Evolutionary conservation across 768 basidiomycete genomes (phyloP).

Genomic region (Mycena venus): DNA sequence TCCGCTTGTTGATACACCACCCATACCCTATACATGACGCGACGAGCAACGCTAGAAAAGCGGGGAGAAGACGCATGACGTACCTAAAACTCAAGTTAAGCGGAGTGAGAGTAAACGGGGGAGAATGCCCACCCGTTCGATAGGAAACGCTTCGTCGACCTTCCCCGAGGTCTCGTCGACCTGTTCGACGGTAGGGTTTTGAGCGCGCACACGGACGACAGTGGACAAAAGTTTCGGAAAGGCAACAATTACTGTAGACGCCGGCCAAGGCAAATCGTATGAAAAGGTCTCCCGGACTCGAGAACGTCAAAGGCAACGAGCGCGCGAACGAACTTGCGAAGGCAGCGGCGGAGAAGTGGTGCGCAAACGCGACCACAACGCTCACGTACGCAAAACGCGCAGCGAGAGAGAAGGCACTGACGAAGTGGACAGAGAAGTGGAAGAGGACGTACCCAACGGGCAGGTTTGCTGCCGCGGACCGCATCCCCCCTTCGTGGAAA

Average conservation of each 20-base stretch:
- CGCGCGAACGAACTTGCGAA: neutral
- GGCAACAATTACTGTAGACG: too few relatives aligned
- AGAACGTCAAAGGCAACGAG: neutral
- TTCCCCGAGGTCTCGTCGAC: neutral
- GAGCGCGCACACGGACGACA: too few relatives aligned
- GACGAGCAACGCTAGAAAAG: constrained; percentile 53
- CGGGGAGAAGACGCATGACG: constrained; percentile 63
- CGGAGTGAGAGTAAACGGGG: neutral
- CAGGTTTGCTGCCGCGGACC: constrained; percentile 7
- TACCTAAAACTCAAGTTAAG: constrained; percentile 49
- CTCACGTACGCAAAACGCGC: constrained; percentile 14
- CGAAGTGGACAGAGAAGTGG: constrained; percentile 1
- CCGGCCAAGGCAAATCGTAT: too few relatives aligned
- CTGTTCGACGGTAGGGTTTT: neutral
- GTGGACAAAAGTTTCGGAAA: too few relatives aligned
- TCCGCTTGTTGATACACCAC: constrained; percentile 66
- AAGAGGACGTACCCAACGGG: neutral
- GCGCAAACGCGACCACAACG: neutral
- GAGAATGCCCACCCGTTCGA: constrained; percentile 57
- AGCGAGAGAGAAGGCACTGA: neutral
- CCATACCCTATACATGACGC: constrained; percentile 67
- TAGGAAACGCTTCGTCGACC: constrained; percentile 62
- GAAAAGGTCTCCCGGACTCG: too few relatives aligned
- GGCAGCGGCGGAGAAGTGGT: neutral
- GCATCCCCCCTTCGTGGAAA: constrained; percentile 17